These are phyloP conservation scores for Parachlorella kessleri DNA, from an alignment of 139 green algal genomes.

Conservation along the genomic window DNA sequence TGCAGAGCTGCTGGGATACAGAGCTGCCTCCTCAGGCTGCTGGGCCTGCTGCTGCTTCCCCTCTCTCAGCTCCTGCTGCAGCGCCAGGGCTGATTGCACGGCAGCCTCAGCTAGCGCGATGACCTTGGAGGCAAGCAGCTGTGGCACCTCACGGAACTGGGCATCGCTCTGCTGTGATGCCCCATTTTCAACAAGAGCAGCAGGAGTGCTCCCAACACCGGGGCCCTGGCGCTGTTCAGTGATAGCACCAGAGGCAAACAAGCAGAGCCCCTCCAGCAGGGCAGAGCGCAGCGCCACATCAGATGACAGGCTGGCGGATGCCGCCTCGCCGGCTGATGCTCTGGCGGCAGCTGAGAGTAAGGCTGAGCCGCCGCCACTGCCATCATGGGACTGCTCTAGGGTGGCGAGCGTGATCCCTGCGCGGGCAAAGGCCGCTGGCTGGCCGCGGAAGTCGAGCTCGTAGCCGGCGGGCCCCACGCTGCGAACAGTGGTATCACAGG, in stretches of 20 bases:
- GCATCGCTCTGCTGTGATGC: constrained; percentile 5
- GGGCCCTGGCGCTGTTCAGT: no score
- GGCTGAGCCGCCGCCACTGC: no score
- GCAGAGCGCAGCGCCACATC: constrained; percentile 44
- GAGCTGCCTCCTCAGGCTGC: no score
- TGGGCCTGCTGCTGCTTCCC: constrained; percentile 43
- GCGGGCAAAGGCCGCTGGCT: constrained; percentile 28
- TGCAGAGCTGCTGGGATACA: no score
- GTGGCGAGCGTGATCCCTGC: constrained; percentile 40
- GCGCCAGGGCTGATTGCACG: constrained; percentile 22
- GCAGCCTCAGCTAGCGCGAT: constrained; percentile 10
- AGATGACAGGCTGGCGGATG: constrained; percentile 43
- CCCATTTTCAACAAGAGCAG: no score
- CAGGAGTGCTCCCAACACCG: no score
- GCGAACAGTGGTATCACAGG: not conserved
- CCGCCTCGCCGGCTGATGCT: constrained; percentile 18
- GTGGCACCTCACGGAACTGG: not conserved
- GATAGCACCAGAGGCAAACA: constrained; percentile 30
- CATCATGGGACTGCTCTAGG: no score
- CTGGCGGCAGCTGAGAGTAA: no score
- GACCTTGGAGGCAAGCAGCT: constrained; percentile 9
- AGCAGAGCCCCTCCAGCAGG: constrained; percentile 49
- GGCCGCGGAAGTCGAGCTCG: constrained; percentile 27
- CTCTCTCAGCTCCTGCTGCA: not conserved
- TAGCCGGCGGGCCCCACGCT: constrained; percentile 14